phyloP scores from a whole-genome alignment of 2,329 filamentous ascomycete genomes.

The Trichoderma polysporum region DNA sequence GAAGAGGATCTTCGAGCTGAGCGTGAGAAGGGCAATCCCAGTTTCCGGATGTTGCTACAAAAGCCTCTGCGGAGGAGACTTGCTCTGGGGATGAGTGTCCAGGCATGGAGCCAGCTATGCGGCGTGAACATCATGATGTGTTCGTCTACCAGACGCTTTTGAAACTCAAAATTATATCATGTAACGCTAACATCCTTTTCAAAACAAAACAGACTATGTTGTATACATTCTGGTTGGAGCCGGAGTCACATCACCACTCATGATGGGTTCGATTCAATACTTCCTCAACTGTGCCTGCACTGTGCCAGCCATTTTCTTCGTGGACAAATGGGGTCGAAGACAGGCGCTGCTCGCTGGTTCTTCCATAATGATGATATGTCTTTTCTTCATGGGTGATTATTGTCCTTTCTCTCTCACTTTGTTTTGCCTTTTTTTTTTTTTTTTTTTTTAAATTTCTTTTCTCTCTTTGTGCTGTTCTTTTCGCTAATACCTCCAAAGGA shows the following conservation, averaged over 20 bases:
- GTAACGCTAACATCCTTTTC: neutral
- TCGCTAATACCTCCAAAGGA: conserved; percentile 29
- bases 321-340: conserved; percentile 60
- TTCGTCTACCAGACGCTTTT: conserved; percentile 23
- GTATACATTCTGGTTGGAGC: conserved; percentile 61
- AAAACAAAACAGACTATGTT: conserved; percentile 46
- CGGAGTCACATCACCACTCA: conserved; percentile 54
- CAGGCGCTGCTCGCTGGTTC: conserved; percentile 55
- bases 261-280: conserved; percentile 63
- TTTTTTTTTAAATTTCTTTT: no score
- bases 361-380: conserved; percentile 58
- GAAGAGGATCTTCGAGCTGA: conserved; percentile 55
- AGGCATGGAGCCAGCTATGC: conserved; percentile 60
- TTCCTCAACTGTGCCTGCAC: conserved; percentile 63
- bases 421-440: neutral
- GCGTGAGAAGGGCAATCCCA: conserved; percentile 48
- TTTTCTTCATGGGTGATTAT: conserved; percentile 57
- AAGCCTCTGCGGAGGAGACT: conserved; percentile 57
- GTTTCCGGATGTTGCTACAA: conserved; percentile 49
- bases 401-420: neutral
- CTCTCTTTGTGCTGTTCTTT: neutral
- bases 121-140: conserved; percentile 62
- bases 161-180: conserved; percentile 13
- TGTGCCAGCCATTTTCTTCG: conserved; percentile 58
- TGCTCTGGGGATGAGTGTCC: conserved; percentile 56